Base-by-base conservation (phyloP, 2,329 filamentous ascomycete genomes). In the Graphiopsis chlorocephala region DNA sequence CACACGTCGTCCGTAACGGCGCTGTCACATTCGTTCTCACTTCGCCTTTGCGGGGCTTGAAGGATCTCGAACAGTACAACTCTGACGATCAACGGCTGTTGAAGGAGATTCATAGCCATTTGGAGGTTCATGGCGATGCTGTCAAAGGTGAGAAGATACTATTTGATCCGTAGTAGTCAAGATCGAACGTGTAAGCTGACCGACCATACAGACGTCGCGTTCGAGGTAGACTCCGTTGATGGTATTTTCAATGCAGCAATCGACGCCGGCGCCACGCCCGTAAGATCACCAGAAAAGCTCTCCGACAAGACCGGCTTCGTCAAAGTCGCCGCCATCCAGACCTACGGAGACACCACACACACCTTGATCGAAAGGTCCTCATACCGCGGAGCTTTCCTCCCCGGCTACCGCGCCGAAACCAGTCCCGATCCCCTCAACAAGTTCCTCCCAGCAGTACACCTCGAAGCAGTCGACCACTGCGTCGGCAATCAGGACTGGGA, bases 401-500 rank as follows among this genome's bases (percentile, higher is more conserved):
- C 94, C 0, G 92, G 92, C 10, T 98, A 90, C 82, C 86, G 88
- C 52, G 77, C 85, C 7, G 85, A 84, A 47, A 79, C 72, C 66
- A 25, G 68, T 72, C 26, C 59, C 20, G 85, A 88, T 69, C 80
- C 83, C 0, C 73, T 85, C 15, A 72, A 74, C 53, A 63, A 69
- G n/a, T 73, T 75, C 76, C 80, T 92, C 25, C 92, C 93, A 0
- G 72, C 80, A 0, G 85, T 96, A 15, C 77, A 82, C 11, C 85
- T 97, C 63, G 84, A 85, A 67, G 87, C 87, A 70, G 93, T 98
- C 79, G 94, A 98, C 80, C 94, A 98, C 84, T 97, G 94, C 78
- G 94, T 98, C 71, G 94, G 94, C 70, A 97, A 98, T 83, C 93
- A 97, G 82, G 90, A 92, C 78, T 97, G 94, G 94, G 84, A 93